phyloP scores from a whole-genome alignment of 192 early-diverging fungal species.

The Coemansia sp. region DNA sequence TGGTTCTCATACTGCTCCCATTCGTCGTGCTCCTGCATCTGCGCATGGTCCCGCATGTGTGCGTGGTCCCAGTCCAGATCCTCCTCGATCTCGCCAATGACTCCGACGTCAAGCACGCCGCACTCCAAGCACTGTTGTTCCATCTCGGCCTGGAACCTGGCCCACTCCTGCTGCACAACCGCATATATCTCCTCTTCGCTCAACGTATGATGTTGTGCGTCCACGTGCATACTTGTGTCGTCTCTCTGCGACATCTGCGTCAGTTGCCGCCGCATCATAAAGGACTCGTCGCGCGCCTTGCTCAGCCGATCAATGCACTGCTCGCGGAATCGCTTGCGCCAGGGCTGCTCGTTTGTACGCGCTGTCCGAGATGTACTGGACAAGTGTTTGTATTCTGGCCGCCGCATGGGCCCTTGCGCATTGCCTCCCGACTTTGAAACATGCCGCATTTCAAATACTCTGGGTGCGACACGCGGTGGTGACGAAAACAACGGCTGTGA shows the following conservation, averaged over 20 bases:
- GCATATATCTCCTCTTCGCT: slow-evolving; percentile 37
- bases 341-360: slow-evolving; percentile 34
- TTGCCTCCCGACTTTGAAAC: slow-evolving; percentile 36
- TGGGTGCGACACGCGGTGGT: slow-evolving; percentile 31
- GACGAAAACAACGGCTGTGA: slow-evolving; percentile 30
- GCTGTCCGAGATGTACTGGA: slow-evolving; percentile 34
- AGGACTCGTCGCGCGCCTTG: slow-evolving; percentile 37
- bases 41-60: not conserved
- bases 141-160: slow-evolving; percentile 42
- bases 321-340: slow-evolving; percentile 45
- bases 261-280: slow-evolving; percentile 39
- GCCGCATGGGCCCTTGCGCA: slow-evolving; percentile 10
- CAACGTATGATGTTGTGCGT: slow-evolving; percentile 9
- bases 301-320: slow-evolving; percentile 39
- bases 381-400: slow-evolving; percentile 33
- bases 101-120: slow-evolving; percentile 26
- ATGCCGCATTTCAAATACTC: slow-evolving; percentile 16
- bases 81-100: slow-evolving; percentile 40
- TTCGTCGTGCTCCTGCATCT: slow-evolving; percentile 28
- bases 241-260: slow-evolving; percentile 4
- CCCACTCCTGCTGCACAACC: slow-evolving; percentile 50
- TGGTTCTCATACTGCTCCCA: slow-evolving; percentile 44
- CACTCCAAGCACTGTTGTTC: slow-evolving; percentile 40
- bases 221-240: not conserved
- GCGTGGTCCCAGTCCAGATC: slow-evolving; percentile 17